phyloP scores from a whole-genome alignment of 2,329 filamentous ascomycete genomes.

The Ceratocystis destructans region DNA sequence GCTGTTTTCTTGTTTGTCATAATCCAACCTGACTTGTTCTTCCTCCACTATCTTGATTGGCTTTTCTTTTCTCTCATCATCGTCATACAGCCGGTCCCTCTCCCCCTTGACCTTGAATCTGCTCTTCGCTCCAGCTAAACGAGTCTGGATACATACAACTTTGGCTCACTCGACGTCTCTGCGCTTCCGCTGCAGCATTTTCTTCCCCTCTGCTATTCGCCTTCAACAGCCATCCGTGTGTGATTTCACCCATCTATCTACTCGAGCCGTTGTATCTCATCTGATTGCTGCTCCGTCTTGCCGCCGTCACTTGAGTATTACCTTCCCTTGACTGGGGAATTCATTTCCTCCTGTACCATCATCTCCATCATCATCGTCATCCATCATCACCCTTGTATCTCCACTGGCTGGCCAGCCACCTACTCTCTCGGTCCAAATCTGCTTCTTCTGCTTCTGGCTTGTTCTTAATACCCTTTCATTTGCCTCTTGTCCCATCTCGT shows the following conservation, averaged over 20 bases:
- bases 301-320: not conserved
- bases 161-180: too few relatives aligned
- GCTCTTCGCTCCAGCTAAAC: not conserved
- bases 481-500: not conserved
- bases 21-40: not conserved
- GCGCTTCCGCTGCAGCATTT: too few relatives aligned
- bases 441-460: not conserved
- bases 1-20: not conserved
- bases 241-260: not conserved
- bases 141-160: not conserved
- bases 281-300: not conserved
- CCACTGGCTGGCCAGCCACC: not conserved
- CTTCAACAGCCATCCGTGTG: not conserved
- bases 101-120: not conserved
- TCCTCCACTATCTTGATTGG: not conserved
- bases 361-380: not conserved
- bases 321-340: not conserved
- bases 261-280: not conserved
- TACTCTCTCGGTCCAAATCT: not conserved
- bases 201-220: not conserved
- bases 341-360: constrained; percentile 4
- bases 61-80: not conserved
- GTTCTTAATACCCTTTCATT: not conserved
- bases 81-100: not conserved
- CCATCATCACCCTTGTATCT: not conserved